Base-by-base conservation (phyloP, 148 eudicot species). In the Talinum fruticosum region DNA sequence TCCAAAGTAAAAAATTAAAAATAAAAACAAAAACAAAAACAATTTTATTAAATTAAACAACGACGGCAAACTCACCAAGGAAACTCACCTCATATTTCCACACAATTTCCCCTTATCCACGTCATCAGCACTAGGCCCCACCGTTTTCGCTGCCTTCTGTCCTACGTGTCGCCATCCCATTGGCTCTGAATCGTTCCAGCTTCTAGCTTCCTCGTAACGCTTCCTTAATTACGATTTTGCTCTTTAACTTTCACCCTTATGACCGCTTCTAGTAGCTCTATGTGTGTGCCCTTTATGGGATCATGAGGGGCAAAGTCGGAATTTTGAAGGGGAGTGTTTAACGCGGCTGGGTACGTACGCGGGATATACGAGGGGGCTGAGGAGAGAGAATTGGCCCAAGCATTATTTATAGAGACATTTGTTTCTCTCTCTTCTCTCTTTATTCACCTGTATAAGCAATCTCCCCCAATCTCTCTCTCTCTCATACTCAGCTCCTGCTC, bases 391-490 rank as follows among this genome's bases (percentile, higher is more conserved):
- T 49, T 18, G 54, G 24, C 66, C 18, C 33, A 62, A 1, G 30
- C 1, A 44, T 21, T 54, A 79, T 80, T 75, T 69, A 75, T 23
- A 38, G 75, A 69, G 10, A 23, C 79, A 34, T 4, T 38, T 16
- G 30, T 44, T 62, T 80, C 44, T 80, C 78, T 73, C 77, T 77
- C 71, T 68, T 24, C 4, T 18, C 35, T 19, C 71, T 69, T 45
- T 82, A 78, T 82, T 82, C 81, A 82, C 84, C 54, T 82, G 44
- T 67, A 28, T 74, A 82, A 82, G 85, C 85, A 79, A 79, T 35
- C 82, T 83, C 65, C 16, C 21, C 37, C 8, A 7, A 24, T 23
- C 28, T 35, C 71, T 73, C 57, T 70, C 70, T 51, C 47, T 18
- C 14, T 41, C 32, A 36, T 8, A 32, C 59, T 38, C 29, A 24